These are phyloP conservation scores for Nannochloris sp. DNA, from an alignment of 139 green algal genomes.

Conservation along the genomic window DNA sequence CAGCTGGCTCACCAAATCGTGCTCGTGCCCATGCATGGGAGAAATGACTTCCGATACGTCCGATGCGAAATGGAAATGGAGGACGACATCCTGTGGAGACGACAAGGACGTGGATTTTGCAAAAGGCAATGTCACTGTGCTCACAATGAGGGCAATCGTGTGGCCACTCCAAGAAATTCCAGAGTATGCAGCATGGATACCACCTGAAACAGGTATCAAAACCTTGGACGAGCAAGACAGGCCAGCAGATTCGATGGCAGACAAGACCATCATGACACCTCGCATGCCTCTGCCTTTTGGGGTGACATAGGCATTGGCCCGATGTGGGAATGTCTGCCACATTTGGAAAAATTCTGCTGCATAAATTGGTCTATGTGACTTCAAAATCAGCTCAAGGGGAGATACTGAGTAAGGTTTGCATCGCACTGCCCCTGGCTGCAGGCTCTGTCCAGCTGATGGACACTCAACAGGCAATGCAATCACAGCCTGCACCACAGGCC, in stretches of 20 bases:
- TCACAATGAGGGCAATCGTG: conserved; percentile 20
- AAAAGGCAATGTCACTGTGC: neutral
- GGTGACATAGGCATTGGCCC: conserved; percentile 4
- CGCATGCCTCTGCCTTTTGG: neutral
- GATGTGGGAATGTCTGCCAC: conserved; percentile 26
- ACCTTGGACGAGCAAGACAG: conserved; percentile 2
- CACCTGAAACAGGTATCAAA: neutral
- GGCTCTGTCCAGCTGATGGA: neutral
- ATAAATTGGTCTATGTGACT: conserved; percentile 10
- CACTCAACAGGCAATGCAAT: conserved; percentile 16
- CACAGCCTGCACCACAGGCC: conserved; percentile 20
- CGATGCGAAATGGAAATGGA: conserved; percentile 23
- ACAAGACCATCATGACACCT: conserved; percentile 7
- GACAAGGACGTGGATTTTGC: neutral
- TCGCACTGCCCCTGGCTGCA: neutral
- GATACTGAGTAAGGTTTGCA: conserved; percentile 6
- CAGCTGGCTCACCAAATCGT: conserved; percentile 26
- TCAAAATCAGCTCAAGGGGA: conserved; percentile 17
- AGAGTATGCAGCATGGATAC: conserved; percentile 20
- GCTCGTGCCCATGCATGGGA: conserved; percentile 18
- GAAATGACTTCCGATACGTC: conserved; percentile 19
- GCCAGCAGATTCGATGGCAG: conserved; percentile 3
- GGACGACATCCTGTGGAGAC: neutral
- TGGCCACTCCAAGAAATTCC: conserved; percentile 25
- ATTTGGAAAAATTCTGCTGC: conserved; percentile 30